Percentiles rank a stretch among this genome's conserved stretches.
Conservation (phyloP, 1,284 basidiomycete genomes). For the Meira nashicola region DNA sequence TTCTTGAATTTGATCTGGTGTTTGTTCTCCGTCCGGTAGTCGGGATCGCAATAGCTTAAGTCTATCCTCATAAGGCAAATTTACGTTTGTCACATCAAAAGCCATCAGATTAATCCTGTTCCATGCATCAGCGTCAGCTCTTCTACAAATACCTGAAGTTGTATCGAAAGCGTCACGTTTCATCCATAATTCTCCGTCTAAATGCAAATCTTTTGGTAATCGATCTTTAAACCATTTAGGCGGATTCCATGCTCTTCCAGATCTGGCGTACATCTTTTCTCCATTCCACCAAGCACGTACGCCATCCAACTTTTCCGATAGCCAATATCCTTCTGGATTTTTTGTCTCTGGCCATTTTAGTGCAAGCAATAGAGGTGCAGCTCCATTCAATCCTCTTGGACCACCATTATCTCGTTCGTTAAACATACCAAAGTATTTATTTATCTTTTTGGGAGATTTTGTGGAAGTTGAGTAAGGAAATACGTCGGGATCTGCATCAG, state of each 20-base stretch:
- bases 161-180: conserved; percentile 16
- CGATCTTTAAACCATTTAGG: conserved; percentile 25
- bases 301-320: conserved; percentile 61
- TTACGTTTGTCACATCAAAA: conserved; percentile 59
- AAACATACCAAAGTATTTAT: not conserved
- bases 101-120: conserved; percentile 61
- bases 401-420: conserved; percentile 11
- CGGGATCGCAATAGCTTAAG: conserved; percentile 56
- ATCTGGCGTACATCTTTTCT: conserved; percentile 7
- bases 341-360: conserved; percentile 60
- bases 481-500: not conserved
- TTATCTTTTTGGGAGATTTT: not conserved
- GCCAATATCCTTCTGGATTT: conserved; percentile 64
- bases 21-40: conserved; percentile 55
- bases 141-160: conserved; percentile 11
- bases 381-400: conserved; percentile 12
- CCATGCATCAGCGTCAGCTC: conserved; percentile 61
- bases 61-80: conserved; percentile 60
- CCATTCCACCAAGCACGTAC: conserved; percentile 52
- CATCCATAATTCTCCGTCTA: conserved; percentile 59
- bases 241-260: conserved; percentile 9
- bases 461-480: not conserved
- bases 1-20: conserved; percentile 10
- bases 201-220: conserved; percentile 60
- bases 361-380: conserved; percentile 6